These are phyloP conservation scores for Penicillium turbatum DNA, from an alignment of 495 filamentous ascomycete species.

Conservation along the genomic window DNA sequence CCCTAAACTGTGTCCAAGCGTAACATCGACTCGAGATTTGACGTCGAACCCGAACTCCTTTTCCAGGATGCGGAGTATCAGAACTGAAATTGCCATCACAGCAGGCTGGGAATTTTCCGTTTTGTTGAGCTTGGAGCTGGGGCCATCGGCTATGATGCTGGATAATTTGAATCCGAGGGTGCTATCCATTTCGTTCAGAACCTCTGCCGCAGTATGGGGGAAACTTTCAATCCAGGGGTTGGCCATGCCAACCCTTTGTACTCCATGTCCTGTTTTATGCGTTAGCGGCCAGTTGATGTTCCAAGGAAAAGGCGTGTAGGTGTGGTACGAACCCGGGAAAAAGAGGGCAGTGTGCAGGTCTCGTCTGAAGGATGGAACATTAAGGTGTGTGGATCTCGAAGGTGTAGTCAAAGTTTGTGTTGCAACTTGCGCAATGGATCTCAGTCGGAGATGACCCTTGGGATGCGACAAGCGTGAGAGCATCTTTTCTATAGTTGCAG, in stretches of 20 bases:
- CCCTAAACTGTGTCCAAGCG: slow-evolving; percentile 89
- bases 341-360: slow-evolving; percentile 70
- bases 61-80: slow-evolving; percentile 88
- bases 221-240: slow-evolving; percentile 79
- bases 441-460: background rate
- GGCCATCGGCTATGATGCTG: slow-evolving; percentile 73
- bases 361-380: slow-evolving; percentile 15
- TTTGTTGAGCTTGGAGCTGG: slow-evolving; percentile 66
- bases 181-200: slow-evolving; percentile 81
- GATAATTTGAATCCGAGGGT: slow-evolving; percentile 65
- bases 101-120: slow-evolving; percentile 91
- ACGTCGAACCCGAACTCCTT: slow-evolving; percentile 74
- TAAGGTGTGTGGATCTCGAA: slow-evolving; percentile 1
- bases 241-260: slow-evolving; percentile 91
- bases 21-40: slow-evolving; percentile 65
- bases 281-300: slow-evolving; percentile 3
- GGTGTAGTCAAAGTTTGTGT: background rate
- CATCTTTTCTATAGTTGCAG: slow-evolving; percentile 19
- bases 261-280: slow-evolving; percentile 70
- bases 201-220: slow-evolving; percentile 62
- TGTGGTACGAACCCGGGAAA: slow-evolving; percentile 65
- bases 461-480: slow-evolving; percentile 1
- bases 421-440: background rate
- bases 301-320: background rate
- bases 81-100: slow-evolving; percentile 88